Conservation (phyloP, 306 rosid species). For the Cucumis melo region DNA sequence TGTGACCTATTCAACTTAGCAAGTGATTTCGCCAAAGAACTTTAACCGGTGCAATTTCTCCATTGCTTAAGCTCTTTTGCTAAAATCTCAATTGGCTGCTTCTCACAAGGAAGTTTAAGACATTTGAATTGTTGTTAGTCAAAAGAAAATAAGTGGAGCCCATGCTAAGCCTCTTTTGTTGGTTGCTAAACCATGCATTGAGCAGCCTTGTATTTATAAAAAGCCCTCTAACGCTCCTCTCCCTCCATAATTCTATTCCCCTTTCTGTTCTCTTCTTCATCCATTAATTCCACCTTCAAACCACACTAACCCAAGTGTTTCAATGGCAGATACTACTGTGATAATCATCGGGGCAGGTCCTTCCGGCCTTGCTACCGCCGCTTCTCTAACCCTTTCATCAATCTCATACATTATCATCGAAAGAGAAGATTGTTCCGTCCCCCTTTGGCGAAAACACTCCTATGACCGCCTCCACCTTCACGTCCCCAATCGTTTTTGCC, state of each 20-base stretch:
- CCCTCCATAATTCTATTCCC: background rate
- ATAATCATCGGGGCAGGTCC: slow-evolving; percentile 21
- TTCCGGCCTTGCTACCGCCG: slow-evolving; percentile 18
- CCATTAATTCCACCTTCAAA: background rate
- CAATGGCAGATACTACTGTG: slow-evolving; percentile 8
- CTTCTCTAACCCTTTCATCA: background rate
- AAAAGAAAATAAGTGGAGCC: too few species aligned
- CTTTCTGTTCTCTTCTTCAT: background rate
- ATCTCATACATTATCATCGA: slow-evolving; percentile 15
- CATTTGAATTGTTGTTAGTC: too few species aligned
- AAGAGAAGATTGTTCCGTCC: slow-evolving; percentile 15
- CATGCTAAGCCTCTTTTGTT: too few species aligned
- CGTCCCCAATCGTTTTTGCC: slow-evolving; percentile 15
- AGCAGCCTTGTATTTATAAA: background rate
- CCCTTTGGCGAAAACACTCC: slow-evolving; percentile 17
- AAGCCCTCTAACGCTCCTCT: background rate
- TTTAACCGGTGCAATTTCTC: too few species aligned
- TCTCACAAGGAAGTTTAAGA: too few species aligned
- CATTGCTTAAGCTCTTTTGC: too few species aligned
- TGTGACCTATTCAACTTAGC: too few species aligned
- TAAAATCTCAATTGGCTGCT: too few species aligned
- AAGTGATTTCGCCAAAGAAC: too few species aligned
- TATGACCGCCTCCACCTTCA: slow-evolving; percentile 15
- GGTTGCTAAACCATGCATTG: too few species aligned
- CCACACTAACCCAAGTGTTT: background rate